Conservation (phyloP, 2,329 filamentous ascomycete species). For the Pseudocercospora fijiensis region DNA sequence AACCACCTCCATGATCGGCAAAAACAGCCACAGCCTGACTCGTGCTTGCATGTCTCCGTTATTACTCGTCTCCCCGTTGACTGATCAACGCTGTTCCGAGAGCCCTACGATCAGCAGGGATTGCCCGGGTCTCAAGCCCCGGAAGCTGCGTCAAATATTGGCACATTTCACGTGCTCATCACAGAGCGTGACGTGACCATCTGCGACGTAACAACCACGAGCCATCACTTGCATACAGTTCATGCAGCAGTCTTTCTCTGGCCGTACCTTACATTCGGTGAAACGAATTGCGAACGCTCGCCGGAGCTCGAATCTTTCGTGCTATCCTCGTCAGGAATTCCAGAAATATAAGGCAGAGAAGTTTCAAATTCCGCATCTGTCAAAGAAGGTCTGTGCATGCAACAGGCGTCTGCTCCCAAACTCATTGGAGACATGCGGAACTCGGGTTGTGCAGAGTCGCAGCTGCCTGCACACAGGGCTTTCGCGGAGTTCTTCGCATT, state of each 20-base stretch:
- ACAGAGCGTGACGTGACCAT: neutral
- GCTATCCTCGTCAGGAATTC: neutral
- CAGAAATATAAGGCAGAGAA: neutral
- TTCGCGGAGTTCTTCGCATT: neutral
- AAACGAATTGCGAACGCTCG: neutral
- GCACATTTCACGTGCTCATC: neutral
- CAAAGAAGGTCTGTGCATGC: too few species aligned
- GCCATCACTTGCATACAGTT: neutral
- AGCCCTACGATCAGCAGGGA: neutral
- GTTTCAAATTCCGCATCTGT: too few species aligned
- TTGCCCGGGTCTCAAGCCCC: neutral
- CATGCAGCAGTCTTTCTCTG: neutral
- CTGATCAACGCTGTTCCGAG: neutral
- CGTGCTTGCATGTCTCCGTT: neutral
- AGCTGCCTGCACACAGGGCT: neutral
- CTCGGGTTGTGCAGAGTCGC: neutral
- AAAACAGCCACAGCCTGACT: constrained; percentile 2
- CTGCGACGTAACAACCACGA: neutral
- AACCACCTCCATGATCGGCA: neutral
- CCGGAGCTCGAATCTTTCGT: neutral
- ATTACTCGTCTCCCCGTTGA: neutral
- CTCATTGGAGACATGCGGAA: neutral
- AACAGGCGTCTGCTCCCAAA: too few species aligned
- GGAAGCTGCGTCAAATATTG: neutral
- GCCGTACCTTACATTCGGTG: neutral